phyloP scores from a whole-genome alignment of 2,329 filamentous ascomycete genomes.

The Beauveria medogensis region DNA sequence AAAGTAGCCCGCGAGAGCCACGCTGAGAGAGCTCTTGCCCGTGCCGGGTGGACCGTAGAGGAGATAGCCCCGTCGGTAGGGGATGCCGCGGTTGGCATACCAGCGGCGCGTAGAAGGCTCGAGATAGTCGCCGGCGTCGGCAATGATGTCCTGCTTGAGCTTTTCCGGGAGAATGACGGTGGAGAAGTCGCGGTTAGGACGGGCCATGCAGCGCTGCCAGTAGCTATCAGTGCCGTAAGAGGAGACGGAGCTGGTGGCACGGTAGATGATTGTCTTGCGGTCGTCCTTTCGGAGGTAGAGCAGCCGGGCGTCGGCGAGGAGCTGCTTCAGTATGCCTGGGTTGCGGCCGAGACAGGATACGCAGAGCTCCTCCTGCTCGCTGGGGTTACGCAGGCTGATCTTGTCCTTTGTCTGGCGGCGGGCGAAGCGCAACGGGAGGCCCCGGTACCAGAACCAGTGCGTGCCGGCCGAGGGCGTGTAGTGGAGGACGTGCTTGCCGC shows the following conservation, averaged over 20 bases:
- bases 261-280: constrained; percentile 58
- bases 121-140: constrained; percentile 56
- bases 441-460: constrained; percentile 61
- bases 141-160: constrained; percentile 50
- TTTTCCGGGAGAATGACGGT: constrained; percentile 57
- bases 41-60: constrained; percentile 75
- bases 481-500: constrained; percentile 39
- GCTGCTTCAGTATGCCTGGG: constrained; percentile 52
- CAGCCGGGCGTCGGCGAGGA: constrained; percentile 50
- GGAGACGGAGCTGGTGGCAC: constrained; percentile 38
- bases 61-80: constrained; percentile 76
- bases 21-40: constrained; percentile 65
- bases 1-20: constrained; percentile 63
- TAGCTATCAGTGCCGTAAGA: constrained; percentile 30
- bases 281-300: constrained; percentile 50
- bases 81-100: constrained; percentile 78
- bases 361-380: constrained; percentile 49
- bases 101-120: constrained; percentile 58
- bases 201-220: constrained; percentile 57
- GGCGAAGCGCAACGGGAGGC: constrained; percentile 49
- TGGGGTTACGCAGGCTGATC: constrained; percentile 30
- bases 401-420: constrained; percentile 41
- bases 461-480: constrained; percentile 62
- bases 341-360: constrained; percentile 55
- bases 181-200: constrained; percentile 52